Base-by-base conservation (phyloP, 2,329 filamentous ascomycete species). In the Paramyrothecium sp. region DNA sequence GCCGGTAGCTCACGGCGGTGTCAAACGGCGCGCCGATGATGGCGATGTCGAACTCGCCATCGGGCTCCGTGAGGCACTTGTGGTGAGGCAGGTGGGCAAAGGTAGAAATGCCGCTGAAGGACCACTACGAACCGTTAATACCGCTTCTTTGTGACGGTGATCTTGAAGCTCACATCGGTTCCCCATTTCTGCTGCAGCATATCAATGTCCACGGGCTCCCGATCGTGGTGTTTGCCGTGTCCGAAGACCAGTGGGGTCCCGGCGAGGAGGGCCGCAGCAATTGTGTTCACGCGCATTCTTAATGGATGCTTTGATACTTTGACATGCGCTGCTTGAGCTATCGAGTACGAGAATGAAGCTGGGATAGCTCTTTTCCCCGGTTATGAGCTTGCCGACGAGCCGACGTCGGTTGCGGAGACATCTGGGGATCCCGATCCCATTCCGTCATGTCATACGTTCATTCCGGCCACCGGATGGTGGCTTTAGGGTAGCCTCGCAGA, bases 1-100 rank as follows among this genome's bases (percentile, higher is more conserved):
- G 60, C 5, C 57, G 50, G 22, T 61, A 58, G 8, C 48, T 48
- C 11, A 88, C 85, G n/a, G 86, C 85, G 2, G 87, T 89, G 67
- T 90, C 87, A 64, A 90, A 90, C 0, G 87, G 87, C 0, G 82
- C 86, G 2, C 87, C 87, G 56, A 90, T 78, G 55, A 90, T 82
- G 54, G 80, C 87, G 61, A 90, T 88, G 68, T 90, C 88, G 65
- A 83, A 89, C 21, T 73, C 72, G 65, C 83, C 80, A 41, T 78
- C 73, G 1, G 85, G 86, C 33, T 78, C 79, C n/a, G 84, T 82
- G 22, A 90, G 76, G 66, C 87, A 90, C 65, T 85, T 88, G 55
- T 82, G 78, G 61, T 89, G 78, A 64, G 82, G 77, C 26, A 89
- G 76, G 65, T 90, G 88, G n/a, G 86, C 88, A 69, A 89, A 90